Percentiles rank a stretch among this genome's conserved stretches.
Evolutionary conservation across 805 yeast genomes (phyloP).

Genomic region (Wickerhamiella bombiphila): DNA sequence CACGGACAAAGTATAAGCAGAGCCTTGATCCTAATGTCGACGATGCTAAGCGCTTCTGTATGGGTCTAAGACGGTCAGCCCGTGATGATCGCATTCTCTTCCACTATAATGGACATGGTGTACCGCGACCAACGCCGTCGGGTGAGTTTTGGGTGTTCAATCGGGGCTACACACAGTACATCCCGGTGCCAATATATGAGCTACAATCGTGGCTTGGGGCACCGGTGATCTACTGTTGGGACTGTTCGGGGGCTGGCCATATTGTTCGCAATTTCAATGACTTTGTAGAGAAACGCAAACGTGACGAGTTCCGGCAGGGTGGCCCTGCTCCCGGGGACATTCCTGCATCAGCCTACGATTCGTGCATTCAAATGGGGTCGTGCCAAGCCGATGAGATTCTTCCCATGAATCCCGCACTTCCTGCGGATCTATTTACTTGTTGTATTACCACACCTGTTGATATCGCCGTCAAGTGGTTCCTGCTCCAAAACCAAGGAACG

Average conservation of each 20-base stretch:
- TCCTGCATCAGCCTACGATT: slow-evolving; percentile 56
- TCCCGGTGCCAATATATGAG: slow-evolving; percentile 90
- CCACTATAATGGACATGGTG: slow-evolving; percentile 97
- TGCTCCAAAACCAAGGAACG: slow-evolving; percentile 50
- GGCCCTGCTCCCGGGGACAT: slow-evolving; percentile 36
- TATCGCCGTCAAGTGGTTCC: slow-evolving; percentile 80
- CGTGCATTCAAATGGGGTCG: slow-evolving; percentile 87
- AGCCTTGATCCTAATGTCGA: slow-evolving; percentile 90
- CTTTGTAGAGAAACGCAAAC: slow-evolving; percentile 78
- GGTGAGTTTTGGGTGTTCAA: slow-evolving; percentile 99
- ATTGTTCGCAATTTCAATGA: slow-evolving; percentile 78
- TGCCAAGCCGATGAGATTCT: slow-evolving; percentile 73
- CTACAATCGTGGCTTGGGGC: slow-evolving; percentile 96
- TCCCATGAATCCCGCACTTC: slow-evolving; percentile 87
- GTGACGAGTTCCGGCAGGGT: slow-evolving; percentile 31
- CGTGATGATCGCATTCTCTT: slow-evolving; percentile 86
- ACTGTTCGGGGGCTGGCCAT: slow-evolving; percentile 89
- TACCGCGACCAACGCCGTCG: slow-evolving; percentile 88
- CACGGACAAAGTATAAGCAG: slow-evolving; percentile 80
- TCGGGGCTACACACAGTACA: slow-evolving; percentile 92
- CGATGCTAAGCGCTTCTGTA: slow-evolving; percentile 83
- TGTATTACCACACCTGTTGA: slow-evolving; percentile 94
- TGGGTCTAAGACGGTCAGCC: slow-evolving; percentile 74
- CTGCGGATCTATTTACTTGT: slow-evolving; percentile 91
- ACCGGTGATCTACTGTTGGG: slow-evolving; percentile 89